Base-by-base conservation (phyloP, 2,329 filamentous ascomycete genomes). In the Knufia petricola region DNA sequence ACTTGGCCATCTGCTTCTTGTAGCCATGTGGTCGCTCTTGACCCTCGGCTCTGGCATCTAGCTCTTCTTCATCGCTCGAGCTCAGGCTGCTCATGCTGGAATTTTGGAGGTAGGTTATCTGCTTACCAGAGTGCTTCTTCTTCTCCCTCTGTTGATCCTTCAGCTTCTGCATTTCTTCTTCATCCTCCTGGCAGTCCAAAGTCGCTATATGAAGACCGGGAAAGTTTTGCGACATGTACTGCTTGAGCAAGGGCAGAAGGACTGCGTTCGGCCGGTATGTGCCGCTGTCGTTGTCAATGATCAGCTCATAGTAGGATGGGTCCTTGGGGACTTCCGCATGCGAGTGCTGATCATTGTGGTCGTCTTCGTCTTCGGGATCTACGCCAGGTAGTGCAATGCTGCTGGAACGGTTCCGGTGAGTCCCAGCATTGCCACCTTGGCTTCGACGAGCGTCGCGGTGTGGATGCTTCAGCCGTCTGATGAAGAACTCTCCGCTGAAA, bases 281-380 rank as follows among this genome's bases (percentile, higher is more conserved):
- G 9, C 90, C 90, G 48, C 82, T 87, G 66, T 95, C 90, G 60
- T 96, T 96, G 70, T 96, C 90, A 61, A 96, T 95, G 55, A 92
- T 73, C 7, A 96, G 77, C 63, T 94, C 84, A 64, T 95, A 96
- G 61, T 78, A 67, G 3, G 63, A 59, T 0, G 78, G 78, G 46
- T 81, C 75, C 4, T 63, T 72, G 3, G 73, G 71, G 17, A 47
- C 28, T 4, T 47, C 34, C 63, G 30, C 24, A 20, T 47, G 44
- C 3, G 17, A 17, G 21, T 41, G 46, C 12, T 43, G 30, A n/a
- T 26, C 37, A 9, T 41, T 59, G 9, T 60, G 58, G 24, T 64
- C 56, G n/a, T 61, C 57, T 12, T 59, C 55, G 4, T 58, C 38
- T 17, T 76, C 49, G 74, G 65, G 12, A 63, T 57, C 0, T 71